Evolutionary conservation across 768 basidiomycete genomes (phyloP).

Genomic region (Leccinum olivaceopallidum): DNA sequence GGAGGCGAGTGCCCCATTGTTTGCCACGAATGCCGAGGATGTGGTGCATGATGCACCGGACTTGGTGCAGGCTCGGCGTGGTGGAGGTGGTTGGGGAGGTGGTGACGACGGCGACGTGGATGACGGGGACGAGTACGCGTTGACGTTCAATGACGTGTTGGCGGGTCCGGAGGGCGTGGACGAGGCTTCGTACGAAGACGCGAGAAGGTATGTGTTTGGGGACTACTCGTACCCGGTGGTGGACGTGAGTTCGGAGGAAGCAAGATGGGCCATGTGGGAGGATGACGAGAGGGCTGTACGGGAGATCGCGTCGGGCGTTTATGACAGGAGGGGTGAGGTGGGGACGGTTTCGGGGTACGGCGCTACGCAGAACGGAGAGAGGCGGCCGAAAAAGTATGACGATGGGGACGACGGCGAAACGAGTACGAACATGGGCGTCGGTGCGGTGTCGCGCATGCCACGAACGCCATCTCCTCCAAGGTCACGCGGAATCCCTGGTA

Average conservation of each 20-base stretch:
- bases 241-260: constrained; percentile 71
- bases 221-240: constrained; percentile 90
- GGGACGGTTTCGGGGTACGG: constrained; percentile 21
- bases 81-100: not conserved
- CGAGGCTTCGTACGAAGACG: constrained; percentile 75
- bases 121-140: constrained; percentile 37
- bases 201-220: constrained; percentile 81
- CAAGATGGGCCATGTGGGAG: constrained; percentile 31
- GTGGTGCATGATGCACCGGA: constrained; percentile 68
- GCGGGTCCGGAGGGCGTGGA: constrained; percentile 62
- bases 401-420: constrained; percentile 13
- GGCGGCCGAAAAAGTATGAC: constrained; percentile 7
- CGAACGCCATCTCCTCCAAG: constrained; percentile 13
- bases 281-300: constrained; percentile 32
- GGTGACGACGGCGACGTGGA: constrained; percentile 32
- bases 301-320: constrained; percentile 21
- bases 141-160: constrained; percentile 28
- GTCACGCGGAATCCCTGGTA: constrained; percentile 7
- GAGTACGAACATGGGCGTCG: constrained; percentile 10
- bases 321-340: constrained; percentile 1
- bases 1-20: constrained; percentile 75
- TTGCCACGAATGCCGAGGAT: constrained; percentile 59
- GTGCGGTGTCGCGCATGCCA: not conserved
- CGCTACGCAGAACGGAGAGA: constrained; percentile 24
- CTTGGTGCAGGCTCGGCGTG: constrained; percentile 34